A percentile compares a stretch with the other conserved stretches of the same genome.
phyloP scores from a whole-genome alignment of 306 rosid genomes.

The Hylodesmum podocarpum region DNA sequence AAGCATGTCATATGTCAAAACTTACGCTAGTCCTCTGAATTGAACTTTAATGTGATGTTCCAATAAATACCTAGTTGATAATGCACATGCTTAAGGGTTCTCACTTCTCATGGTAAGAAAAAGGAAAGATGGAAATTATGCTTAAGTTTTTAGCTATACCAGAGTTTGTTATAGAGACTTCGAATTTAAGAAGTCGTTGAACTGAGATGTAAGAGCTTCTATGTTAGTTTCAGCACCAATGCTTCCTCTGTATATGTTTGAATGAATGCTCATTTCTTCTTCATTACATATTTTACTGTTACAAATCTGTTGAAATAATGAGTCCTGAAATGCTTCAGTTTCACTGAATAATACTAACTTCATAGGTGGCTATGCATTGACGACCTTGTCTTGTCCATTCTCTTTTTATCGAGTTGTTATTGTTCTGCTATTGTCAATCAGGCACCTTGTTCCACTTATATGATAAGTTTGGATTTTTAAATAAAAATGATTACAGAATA shows the following conservation, averaged over 20 bases:
- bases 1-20: background rate
- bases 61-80: background rate
- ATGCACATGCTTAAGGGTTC: background rate
- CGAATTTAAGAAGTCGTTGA: too few relatives aligned
- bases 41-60: background rate
- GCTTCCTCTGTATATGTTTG: background rate
- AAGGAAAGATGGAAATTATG: background rate
- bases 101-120: background rate
- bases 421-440: too few relatives aligned
- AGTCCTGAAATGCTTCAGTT: too few relatives aligned
- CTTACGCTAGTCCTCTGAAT: background rate
- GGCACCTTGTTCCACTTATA: too few relatives aligned
- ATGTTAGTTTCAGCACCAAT: background rate
- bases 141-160: background rate
- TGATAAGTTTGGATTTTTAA: too few relatives aligned
- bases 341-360: too few relatives aligned
- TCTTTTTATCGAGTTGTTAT: too few relatives aligned
- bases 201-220: too few relatives aligned
- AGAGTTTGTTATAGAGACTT: conserved; percentile 10
- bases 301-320: background rate
- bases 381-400: background rate
- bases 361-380: background rate
- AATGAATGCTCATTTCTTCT: background rate
- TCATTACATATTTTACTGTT: background rate
- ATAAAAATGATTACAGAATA: too few relatives aligned